Evolutionary conservation across 2,329 filamentous ascomycete genomes (phyloP), one percentile per base, ranked within the genome.

Genomic region (Penicillium sp.): DNA sequence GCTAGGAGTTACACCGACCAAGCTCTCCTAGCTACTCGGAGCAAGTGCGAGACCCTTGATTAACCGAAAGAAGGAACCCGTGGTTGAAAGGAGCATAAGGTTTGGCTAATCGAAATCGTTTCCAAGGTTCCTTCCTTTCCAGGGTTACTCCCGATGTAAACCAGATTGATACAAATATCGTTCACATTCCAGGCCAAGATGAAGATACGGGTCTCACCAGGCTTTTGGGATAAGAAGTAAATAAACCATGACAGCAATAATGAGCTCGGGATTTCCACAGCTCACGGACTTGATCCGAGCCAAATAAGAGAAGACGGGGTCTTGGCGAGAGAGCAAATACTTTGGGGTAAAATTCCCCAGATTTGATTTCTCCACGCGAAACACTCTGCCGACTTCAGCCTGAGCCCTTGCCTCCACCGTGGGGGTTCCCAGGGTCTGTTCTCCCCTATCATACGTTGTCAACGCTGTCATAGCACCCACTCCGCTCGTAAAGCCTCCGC

Each of bases 1-100:
- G 14, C 19, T 39, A 51, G 42, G 51, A 48, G 44, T 53, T 41
- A 35, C 46, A 23, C 46, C 51, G 32, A 16, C 46, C 32, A 45
- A 45, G 47, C 5, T 34, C n/a, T 27, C 9, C 18, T 6, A 6
- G 34, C n/a, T n/a, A 45, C 40, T 34, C 52, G 52, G 52, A 54
- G 47, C 14, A 54, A 45, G 34, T 51, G 47, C 52, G 52, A 54
- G 26, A 39, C 10, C 1, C 10, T 18, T 4, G 16, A 16, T 13
- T 10, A 30, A 34, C 32, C 13, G 13, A 34, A 34, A 34, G 7
- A 34, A 23, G 10, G 10, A 34, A 34, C 32, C 13, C 11, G 13
- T 23, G 23, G 23, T 23, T 23, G 23, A 5, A 23, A 23, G 23
- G 23, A 23, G 32, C 13, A 14, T 34, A 34, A 11, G 32, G 32